phyloP scores from a whole-genome alignment of 352 stramenopile species.

The Phytophthora foliorum region DNA sequence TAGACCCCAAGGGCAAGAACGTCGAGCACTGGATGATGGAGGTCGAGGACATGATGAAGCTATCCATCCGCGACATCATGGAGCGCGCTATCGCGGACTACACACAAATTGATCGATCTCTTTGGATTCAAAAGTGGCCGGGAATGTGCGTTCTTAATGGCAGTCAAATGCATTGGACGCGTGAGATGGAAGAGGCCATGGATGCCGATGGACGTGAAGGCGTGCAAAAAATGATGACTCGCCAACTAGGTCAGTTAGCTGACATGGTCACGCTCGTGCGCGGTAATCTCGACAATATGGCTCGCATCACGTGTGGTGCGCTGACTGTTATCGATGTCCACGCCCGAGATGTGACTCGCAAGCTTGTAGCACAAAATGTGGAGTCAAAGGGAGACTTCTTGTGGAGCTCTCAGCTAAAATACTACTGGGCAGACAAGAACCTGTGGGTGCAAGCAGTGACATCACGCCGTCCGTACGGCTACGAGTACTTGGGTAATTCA shows the following conservation, averaged over 20 bases:
- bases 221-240: slow-evolving; percentile 81
- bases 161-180: slow-evolving; percentile 95
- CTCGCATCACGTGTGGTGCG: slow-evolving; percentile 90
- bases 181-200: slow-evolving; percentile 91
- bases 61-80: slow-evolving; percentile 91
- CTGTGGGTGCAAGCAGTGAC: slow-evolving; percentile 93
- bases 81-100: slow-evolving; percentile 91
- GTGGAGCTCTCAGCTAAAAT: slow-evolving; percentile 91
- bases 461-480: slow-evolving; percentile 93
- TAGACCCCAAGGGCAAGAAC: slow-evolving; percentile 93
- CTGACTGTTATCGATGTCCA: slow-evolving; percentile 97
- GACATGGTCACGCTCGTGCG: slow-evolving; percentile 95
- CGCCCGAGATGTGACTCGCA: slow-evolving; percentile 94
- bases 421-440: slow-evolving; percentile 94
- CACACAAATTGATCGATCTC: slow-evolving; percentile 74
- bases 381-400: slow-evolving; percentile 90
- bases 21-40: slow-evolving; percentile 96
- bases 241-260: slow-evolving; percentile 90
- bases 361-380: slow-evolving; percentile 92
- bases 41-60: slow-evolving; percentile 95
- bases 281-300: slow-evolving; percentile 89
- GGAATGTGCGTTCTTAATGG: slow-evolving; percentile 93
- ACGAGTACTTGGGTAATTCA: slow-evolving; percentile 98
- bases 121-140: slow-evolving; percentile 96
- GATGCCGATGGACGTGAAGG: slow-evolving; percentile 77